Base-by-base conservation (phyloP, 179 eudicot genomes). In the Actinidia arguta region DNA sequence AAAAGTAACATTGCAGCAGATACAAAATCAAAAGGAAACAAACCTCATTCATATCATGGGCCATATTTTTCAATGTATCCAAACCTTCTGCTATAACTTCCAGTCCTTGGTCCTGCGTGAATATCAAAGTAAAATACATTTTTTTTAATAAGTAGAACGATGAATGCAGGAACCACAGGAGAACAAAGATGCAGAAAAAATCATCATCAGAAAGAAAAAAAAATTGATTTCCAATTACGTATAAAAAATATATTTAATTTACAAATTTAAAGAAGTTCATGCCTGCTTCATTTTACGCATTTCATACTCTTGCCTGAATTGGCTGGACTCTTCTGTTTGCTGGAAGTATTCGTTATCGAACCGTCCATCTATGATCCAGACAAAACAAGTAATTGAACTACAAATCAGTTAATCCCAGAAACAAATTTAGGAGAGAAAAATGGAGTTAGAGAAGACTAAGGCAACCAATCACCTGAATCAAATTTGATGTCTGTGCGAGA, bases 21-120 rank as follows among this genome's bases (percentile, higher is more conserved):
- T 55, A 76, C 6, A 20, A 78, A 78, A 76, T 56, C 14, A 76
- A 27, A 83, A 70, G 55, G 83, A 56, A 68, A 48, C 84, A 86
- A 83, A 96, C 98, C 99, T 95, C 99, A 67, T 97, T 97, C 98
- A 97, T 97, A 87, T 97, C 98, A 58, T 89, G 91, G 48, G 99
- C 99, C 99, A 97, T 95, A 85, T 89, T 92, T 88, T 95, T 97
- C 87, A 97, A 81, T 52, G 98, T 97, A 86, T 92, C 99, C 86
- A 97, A 85, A 66, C 99, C 99, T 90, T 97, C 99, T 83, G 97
- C 87, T 85, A 97, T 95, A 85, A 94, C 78, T n/a, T 97, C 99
- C 86, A 97, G 73, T 51, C 99, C 99, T 97, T 97, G 93, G 81
- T 97, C 98, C 98, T 96, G 82, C 3, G 80, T 31, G 58, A 56